A percentile compares a stretch with the other conserved stretches of the same genome.
Conservation (phyloP, 257 asterid genomes). For the Penstemon eatonii region DNA sequence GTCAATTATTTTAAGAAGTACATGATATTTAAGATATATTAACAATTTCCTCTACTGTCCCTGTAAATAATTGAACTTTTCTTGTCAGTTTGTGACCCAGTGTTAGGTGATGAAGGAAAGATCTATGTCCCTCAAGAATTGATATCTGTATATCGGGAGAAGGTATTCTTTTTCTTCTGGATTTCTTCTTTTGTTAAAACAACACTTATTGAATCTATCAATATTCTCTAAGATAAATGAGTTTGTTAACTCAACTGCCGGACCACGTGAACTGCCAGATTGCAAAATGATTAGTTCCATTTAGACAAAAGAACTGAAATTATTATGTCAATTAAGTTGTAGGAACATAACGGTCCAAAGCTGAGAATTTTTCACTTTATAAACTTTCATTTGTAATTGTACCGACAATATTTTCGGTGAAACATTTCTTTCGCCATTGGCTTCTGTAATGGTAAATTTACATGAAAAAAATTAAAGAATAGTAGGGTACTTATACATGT, state of each 20-base stretch:
- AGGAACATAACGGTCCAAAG: constrained; percentile 3
- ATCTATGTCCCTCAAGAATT: constrained; percentile 90
- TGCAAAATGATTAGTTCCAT: background rate
- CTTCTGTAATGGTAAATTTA: background rate
- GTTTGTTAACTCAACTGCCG: constrained; percentile 2
- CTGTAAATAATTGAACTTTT: constrained; percentile 25
- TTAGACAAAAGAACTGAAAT: constrained; percentile 13
- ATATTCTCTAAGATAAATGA: constrained; percentile 2
- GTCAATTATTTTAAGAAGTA: constrained; percentile 8
- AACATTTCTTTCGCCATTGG: background rate
- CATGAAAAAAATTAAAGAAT: background rate
- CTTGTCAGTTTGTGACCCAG: constrained; percentile 94
- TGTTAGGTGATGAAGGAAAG: constrained; percentile 97
- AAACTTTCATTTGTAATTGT: background rate
- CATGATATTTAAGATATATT: constrained; percentile 5
- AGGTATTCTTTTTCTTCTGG: constrained; percentile 48
- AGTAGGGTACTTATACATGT: background rate
- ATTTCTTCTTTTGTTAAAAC: background rate
- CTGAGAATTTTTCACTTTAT: background rate
- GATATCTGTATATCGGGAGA: constrained; percentile 89
- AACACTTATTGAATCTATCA: constrained; percentile 10
- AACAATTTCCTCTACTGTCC: constrained; percentile 20
- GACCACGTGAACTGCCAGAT: constrained; percentile 5
- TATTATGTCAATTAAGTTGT: background rate
- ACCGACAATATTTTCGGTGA: background rate